Evolutionary conservation across 768 basidiomycete genomes (phyloP).

Genomic region (Tricholoma saponaceum): DNA sequence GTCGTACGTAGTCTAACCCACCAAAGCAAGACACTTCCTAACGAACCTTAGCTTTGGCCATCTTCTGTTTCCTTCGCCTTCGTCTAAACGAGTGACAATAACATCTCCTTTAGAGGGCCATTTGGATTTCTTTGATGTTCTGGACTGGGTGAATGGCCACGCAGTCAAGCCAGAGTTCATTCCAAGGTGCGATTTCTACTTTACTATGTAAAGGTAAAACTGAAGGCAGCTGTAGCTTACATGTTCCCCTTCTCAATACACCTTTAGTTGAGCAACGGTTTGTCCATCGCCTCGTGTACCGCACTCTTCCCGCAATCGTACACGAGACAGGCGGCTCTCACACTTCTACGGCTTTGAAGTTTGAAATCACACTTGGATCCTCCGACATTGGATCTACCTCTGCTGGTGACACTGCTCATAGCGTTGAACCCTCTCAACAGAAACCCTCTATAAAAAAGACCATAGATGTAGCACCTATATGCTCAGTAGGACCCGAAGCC

Average conservation of each 20-base stretch:
- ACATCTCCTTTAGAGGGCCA: slow-evolving; percentile 44
- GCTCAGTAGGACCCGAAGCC: slow-evolving; percentile 32
- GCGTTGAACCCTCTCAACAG: neutral
- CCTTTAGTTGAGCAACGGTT: slow-evolving; percentile 22
- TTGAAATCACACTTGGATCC: slow-evolving; percentile 32
- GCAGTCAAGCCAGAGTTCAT: slow-evolving; percentile 38
- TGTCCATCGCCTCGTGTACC: slow-evolving; percentile 49
- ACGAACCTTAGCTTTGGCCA: slow-evolving; percentile 50
- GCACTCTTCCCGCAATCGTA: slow-evolving; percentile 20
- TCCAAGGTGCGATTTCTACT: slow-evolving; percentile 37
- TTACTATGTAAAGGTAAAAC: neutral
- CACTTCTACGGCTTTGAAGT: slow-evolving; percentile 22
- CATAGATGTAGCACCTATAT: slow-evolving; percentile 17
- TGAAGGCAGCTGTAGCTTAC: slow-evolving; percentile 10
- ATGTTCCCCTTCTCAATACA: slow-evolving; percentile 6
- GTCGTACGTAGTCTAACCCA: slow-evolving; percentile 29
- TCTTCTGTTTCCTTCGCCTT: slow-evolving; percentile 41
- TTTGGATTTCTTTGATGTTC: slow-evolving; percentile 35
- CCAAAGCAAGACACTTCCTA: neutral
- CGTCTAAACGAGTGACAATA: slow-evolving; percentile 32
- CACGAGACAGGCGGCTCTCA: neutral
- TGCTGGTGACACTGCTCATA: neutral
- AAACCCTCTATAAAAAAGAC: neutral
- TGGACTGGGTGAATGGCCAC: slow-evolving; percentile 38
- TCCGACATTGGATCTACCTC: neutral